phyloP scores from a whole-genome alignment of 1,284 basidiomycete species.

The Malassezia dermatis region DNA sequence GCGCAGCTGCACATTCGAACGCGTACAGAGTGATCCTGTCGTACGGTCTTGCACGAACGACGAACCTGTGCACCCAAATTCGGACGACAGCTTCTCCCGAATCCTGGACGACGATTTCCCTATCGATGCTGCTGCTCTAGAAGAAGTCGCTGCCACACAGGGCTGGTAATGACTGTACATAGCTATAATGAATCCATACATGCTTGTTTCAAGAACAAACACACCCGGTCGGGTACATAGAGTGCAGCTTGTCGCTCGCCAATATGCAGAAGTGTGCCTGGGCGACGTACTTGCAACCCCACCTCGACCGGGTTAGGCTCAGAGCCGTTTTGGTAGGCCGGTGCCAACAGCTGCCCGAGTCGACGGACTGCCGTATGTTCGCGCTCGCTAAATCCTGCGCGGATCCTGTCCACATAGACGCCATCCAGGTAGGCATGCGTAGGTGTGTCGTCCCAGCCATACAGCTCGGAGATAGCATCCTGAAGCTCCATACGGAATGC shows the following conservation, averaged over 20 bases:
- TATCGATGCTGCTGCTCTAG: conserved; percentile 12
- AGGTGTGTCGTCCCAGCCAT: conserved; percentile 10
- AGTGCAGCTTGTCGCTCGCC: not conserved
- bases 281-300: conserved; percentile 1
- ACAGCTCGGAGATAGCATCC: conserved; percentile 7
- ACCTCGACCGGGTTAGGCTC: not conserved
- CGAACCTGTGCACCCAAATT: not conserved
- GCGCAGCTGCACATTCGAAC: not conserved
- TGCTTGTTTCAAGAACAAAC: not conserved
- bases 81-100: conserved; percentile 17
- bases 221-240: not conserved
- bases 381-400: not conserved
- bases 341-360: not conserved
- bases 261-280: conserved; percentile 2
- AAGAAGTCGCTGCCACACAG: conserved; percentile 9
- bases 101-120: conserved; percentile 10
- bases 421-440: conserved; percentile 1
- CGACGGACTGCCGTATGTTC: conserved; percentile 1
- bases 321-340: not conserved
- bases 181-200: not conserved
- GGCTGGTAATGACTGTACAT: conserved; percentile 11
- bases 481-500: conserved; percentile 6
- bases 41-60: not conserved
- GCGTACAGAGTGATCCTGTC: conserved; percentile 10
- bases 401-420: conserved; percentile 9